Percentiles rank a stretch among this genome's conserved stretches.
Conservation (phyloP, 768 basidiomycete genomes). For the Russula ochroleuca region DNA sequence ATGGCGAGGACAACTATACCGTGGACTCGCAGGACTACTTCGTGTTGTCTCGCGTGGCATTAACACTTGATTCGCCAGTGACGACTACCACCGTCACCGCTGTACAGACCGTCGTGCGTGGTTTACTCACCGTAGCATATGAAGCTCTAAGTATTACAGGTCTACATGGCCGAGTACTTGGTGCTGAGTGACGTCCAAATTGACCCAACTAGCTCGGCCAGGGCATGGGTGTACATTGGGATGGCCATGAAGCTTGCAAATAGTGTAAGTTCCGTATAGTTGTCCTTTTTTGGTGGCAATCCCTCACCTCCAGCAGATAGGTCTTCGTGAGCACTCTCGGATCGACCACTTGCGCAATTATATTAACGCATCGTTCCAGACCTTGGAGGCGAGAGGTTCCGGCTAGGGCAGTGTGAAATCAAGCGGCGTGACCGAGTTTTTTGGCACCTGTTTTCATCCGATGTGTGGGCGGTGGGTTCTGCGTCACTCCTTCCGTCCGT, state of each 20-base stretch:
- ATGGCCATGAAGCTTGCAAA: slow-evolving; percentile 54
- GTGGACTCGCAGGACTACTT: slow-evolving; percentile 60
- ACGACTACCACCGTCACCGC: slow-evolving; percentile 50
- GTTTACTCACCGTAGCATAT: slow-evolving; percentile 25
- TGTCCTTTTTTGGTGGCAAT: slow-evolving; percentile 13
- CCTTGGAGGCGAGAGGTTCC: slow-evolving; percentile 57
- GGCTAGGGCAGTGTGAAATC: slow-evolving; percentile 43
- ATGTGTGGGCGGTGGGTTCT: slow-evolving; percentile 52
- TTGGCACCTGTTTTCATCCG: slow-evolving; percentile 64
- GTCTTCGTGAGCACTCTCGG: slow-evolving; percentile 44
- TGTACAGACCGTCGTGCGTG: slow-evolving; percentile 53
- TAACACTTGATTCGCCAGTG: slow-evolving; percentile 46
- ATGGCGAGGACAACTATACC: slow-evolving; percentile 47
- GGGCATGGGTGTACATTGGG: slow-evolving; percentile 56
- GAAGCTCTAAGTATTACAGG: slow-evolving; percentile 31
- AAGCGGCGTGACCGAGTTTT: slow-evolving; percentile 54
- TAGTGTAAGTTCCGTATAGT: slow-evolving; percentile 44
- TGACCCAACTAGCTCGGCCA: slow-evolving; percentile 41
- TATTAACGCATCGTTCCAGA: slow-evolving; percentile 38
- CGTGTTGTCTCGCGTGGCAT: slow-evolving; percentile 50
- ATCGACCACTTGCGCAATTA: slow-evolving; percentile 9
- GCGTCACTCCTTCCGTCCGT: not conserved
- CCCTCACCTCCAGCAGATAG: slow-evolving; percentile 39
- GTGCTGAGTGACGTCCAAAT: slow-evolving; percentile 51
- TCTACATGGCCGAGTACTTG: slow-evolving; percentile 46